phyloP scores from a whole-genome alignment of 2,329 filamentous ascomycete species.

The Colletotrichum nymphaeae region DNA sequence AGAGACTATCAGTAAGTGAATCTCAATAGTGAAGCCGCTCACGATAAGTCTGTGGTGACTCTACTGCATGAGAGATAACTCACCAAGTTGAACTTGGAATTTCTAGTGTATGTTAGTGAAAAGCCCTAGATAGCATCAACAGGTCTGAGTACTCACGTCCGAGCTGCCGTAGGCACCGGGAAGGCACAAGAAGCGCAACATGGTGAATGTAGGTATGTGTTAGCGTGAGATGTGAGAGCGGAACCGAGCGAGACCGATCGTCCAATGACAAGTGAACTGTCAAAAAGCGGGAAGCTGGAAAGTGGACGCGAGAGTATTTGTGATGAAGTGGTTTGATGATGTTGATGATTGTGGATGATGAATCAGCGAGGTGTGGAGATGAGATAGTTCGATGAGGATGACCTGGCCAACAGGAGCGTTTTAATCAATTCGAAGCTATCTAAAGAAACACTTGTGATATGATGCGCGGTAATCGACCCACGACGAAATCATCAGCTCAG shows the following conservation, averaged over 20 bases:
- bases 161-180: conserved; percentile 69
- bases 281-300: background rate
- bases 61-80: conserved; percentile 20
- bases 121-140: conserved; percentile 32
- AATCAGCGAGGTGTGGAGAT: conserved; percentile 20
- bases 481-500: conserved; percentile 34
- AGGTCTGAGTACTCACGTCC: conserved; percentile 51
- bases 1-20: conserved; percentile 32
- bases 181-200: conserved; percentile 67
- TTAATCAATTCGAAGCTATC: conserved; percentile 30
- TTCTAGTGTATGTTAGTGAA: conserved; percentile 51
- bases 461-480: conserved; percentile 23
- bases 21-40: conserved; percentile 3
- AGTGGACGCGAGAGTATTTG: background rate
- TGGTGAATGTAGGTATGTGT: conserved; percentile 15
- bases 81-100: conserved; percentile 66
- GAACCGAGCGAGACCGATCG: background rate
- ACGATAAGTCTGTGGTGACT: conserved; percentile 7
- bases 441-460: conserved; percentile 8
- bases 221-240: conserved; percentile 1
- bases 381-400: conserved; percentile 11
- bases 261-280: conserved; percentile 1
- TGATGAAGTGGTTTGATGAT: background rate
- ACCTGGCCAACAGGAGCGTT: conserved; percentile 24
- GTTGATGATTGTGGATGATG: conserved; percentile 16